Evolutionary conservation across 768 basidiomycete species (phyloP), one percentile per base, ranked within the genome.

Genomic region (Sarcodon aspratus): DNA sequence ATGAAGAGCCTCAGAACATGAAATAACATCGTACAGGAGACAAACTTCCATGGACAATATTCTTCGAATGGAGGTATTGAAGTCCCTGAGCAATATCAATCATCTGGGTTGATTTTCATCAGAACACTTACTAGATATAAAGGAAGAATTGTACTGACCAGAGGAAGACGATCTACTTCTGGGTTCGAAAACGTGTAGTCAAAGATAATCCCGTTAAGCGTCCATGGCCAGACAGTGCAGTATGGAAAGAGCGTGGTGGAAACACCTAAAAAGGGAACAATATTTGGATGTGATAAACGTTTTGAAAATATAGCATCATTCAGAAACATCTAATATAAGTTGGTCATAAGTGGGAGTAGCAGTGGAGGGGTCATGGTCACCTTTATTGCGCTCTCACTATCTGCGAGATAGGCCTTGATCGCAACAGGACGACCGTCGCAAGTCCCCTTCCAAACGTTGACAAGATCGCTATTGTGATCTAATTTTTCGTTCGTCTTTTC

Each of bases 231-330:
- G 11, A 42, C 5, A 17, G 27, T 13, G 40, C 40, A 42, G 5
- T 27, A 27, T 27, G 21, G 21, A 27, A 27, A 27, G 21, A 27
- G 5, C 2, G 21, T 5, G 5, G 21, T 27, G 5, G 21, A 27
- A 27, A 52, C n/a, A n/a, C n/a, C n/a, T n/a, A n/a, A 52, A 36
- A 58, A 52, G 5, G 53, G 51, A 4, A 50, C 32, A 17, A 57
- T 34, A 36, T 57, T 55, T 27, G n/a, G 34, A 37, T 57, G 56
- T 27, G 40, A 42, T 8, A 42, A 9, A 8, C 27, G 40, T 42
- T 42, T 42, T 27, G 17, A 42, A 9, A 42, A 13, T 2, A 42
- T 42, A 8, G 40, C 40, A 15, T 42, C 40, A 15, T 42, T 42
- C 7, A 9, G 5, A 42, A 42, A 42, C 21, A 27, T 27, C 21